Base-by-base conservation (phyloP, 2,329 filamentous ascomycete species). In the Westerdykella aurantiaca region DNA sequence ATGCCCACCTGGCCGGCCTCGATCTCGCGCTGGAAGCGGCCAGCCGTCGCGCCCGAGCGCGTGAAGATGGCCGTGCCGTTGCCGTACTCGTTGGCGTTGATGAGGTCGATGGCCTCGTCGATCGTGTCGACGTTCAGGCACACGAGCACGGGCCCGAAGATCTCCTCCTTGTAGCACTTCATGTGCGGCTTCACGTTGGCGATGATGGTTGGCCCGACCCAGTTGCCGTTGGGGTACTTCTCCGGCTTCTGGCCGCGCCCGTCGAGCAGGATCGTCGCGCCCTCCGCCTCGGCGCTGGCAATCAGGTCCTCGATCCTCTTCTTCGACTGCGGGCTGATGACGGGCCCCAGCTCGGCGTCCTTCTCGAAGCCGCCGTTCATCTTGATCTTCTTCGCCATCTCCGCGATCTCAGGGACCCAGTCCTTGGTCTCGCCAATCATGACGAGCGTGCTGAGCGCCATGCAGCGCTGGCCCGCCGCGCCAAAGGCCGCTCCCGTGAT, bases 41-140 rank as follows among this genome's bases (percentile, higher is more conserved):
- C 82, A 34, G 87, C 88, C 12, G 86, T 88, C 6, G 86, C 74
- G 17, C 87, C 87, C 16, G 81, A 86, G 51, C 79, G 77, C 12
- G 87, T 93, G 74, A 93, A 93, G 73, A 93, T 87, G 58, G 88
- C 86, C 10, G 83, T 83, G 53, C 87, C 87, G 73, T 93, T 93
- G 55, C 87, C 87, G 67, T 93, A 93, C 69, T 89, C 85, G 70
- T 93, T 93, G 48, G 72, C 75, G 72, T 93, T 93, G 74, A 93
- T 90, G 51, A 90, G 72, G 25, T 85, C 79, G 57, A 93, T 83
- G 31, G 86, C 87, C 42, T 88, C 85, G 61, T 90, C 85, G 43
- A 91, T 78, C 5, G 85, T 88, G 34, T 83, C 79, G 14, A 85
- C 84, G 59, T 87, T 86, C 50, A 93, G 73, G 72, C 85, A 89